phyloP scores from a whole-genome alignment of 306 rosid species.

The Hippophae rhamnoides region DNA sequence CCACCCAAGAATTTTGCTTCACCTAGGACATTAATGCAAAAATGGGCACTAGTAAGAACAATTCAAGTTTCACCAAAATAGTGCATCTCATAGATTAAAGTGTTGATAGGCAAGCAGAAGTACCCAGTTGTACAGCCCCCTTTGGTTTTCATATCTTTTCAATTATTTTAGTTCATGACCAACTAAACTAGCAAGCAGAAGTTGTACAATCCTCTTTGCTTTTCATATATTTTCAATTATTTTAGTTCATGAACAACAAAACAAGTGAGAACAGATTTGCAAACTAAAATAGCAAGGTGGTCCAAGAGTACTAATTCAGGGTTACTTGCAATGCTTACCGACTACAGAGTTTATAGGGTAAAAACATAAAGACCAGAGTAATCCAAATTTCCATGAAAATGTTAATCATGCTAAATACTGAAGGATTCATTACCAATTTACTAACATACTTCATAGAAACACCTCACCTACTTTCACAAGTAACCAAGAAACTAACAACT shows the following conservation, averaged over 20 bases:
- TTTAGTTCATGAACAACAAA: too few relatives aligned
- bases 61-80: conserved; percentile 4
- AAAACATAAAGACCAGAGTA: background rate
- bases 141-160: too few relatives aligned
- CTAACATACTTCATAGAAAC: background rate
- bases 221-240: too few relatives aligned
- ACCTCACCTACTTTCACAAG: background rate
- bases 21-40: conserved; percentile 43
- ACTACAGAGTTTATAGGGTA: background rate
- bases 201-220: too few relatives aligned
- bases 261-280: too few relatives aligned
- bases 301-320: background rate
- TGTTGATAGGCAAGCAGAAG: background rate
- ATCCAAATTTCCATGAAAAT: background rate
- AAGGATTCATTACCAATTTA: background rate
- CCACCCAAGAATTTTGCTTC: conserved; percentile 96
- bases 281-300: too few relatives aligned
- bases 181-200: background rate
- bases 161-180: too few relatives aligned
- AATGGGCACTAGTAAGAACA: conserved; percentile 6
- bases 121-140: too few relatives aligned
- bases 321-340: background rate
- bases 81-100: background rate
- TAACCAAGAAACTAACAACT: conserved; percentile 1
- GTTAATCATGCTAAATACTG: background rate